These are phyloP conservation scores for Oryza nivara DNA, from an alignment of 176 grass and related monocot species.

Conservation along the genomic window DNA sequence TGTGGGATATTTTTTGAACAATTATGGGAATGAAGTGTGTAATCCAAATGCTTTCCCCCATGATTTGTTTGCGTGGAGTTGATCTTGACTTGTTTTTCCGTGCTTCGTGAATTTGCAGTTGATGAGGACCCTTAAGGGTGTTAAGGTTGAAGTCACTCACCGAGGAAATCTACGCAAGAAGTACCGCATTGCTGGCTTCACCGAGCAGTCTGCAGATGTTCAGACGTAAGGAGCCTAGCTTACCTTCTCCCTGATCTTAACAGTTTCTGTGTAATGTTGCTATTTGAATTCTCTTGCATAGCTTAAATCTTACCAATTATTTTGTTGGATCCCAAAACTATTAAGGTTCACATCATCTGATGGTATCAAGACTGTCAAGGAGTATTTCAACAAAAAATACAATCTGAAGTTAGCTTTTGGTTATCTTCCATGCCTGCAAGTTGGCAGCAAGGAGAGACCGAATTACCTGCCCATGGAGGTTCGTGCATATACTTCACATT, in stretches of 20 bases:
- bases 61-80: neutral
- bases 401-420: conserved; percentile 37
- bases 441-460: conserved; percentile 58
- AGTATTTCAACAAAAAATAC: conserved; percentile 73
- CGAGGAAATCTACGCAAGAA: conserved; percentile 31
- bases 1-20: conserved; percentile 21
- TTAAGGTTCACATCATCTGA: conserved; percentile 45
- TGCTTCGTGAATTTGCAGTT: conserved; percentile 43
- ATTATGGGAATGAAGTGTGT: neutral
- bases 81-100: neutral
- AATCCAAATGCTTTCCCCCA: neutral
- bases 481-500: conserved; percentile 33
- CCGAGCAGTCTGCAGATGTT: neutral
- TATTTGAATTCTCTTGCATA: neutral
- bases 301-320: conserved; percentile 14
- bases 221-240: conserved; percentile 37
- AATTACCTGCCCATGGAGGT: conserved; percentile 91
- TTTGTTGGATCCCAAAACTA: conserved; percentile 8
- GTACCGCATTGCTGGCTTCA: conserved; percentile 49
- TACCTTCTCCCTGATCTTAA: neutral
- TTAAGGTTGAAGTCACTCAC: conserved; percentile 70
- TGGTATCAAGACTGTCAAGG: conserved; percentile 22
- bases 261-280: neutral
- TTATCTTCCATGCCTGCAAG: conserved; percentile 67
- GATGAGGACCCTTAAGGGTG: conserved; percentile 54